A percentile compares a stretch with the other conserved stretches of the same genome.
phyloP scores from a whole-genome alignment of 176 grass and related monocot species.

The Hordeum marinum region DNA sequence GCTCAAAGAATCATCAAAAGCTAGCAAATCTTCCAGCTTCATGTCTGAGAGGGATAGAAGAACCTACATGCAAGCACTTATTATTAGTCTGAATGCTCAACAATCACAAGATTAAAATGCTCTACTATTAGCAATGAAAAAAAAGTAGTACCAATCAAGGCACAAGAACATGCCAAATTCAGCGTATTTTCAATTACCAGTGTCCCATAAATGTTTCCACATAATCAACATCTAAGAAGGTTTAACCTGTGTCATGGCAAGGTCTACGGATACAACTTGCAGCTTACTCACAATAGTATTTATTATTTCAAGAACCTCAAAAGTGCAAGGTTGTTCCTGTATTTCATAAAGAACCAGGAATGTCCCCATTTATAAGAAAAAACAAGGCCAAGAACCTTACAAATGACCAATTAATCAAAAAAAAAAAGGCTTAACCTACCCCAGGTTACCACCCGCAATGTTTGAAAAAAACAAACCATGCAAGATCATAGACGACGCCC shows the following conservation, averaged over 20 bases:
- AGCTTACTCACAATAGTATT: no score
- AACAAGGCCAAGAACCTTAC: no score
- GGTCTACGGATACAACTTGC: neutral
- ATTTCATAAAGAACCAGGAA: no score
- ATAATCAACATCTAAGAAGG: neutral
- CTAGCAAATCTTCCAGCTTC: constrained; percentile 71
- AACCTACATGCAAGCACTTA: constrained; percentile 50
- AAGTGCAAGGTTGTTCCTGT: no score
- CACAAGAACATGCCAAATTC: neutral
- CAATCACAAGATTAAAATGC: neutral
- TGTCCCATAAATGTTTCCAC: neutral
- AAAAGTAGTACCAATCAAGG: neutral
- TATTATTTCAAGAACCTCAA: no score
- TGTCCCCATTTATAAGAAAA: no score
- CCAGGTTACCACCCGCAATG: no score
- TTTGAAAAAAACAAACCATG: no score
- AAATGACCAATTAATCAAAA: no score
- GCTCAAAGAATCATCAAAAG: constrained; percentile 83
- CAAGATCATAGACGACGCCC: no score
- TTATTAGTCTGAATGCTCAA: neutral
- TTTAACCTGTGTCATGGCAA: neutral
- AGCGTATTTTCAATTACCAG: neutral
- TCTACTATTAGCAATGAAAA: neutral
- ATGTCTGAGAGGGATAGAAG: constrained; percentile 69
- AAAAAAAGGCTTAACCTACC: no score